phyloP scores from a whole-genome alignment of 345 rosid species.

The Aquilaria yunnanensis region DNA sequence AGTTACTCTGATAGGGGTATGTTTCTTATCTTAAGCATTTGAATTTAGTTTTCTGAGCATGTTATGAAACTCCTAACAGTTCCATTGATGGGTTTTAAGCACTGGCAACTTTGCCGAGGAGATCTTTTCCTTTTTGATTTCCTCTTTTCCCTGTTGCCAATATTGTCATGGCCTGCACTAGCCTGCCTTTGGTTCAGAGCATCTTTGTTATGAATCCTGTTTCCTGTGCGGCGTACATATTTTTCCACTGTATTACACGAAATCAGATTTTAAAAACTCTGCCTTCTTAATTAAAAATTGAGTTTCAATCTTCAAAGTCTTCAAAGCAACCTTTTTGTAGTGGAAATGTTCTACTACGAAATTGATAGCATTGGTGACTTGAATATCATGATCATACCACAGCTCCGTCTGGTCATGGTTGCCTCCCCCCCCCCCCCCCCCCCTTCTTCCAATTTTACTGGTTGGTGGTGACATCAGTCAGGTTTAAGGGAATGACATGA shows the following conservation, averaged over 20 bases:
- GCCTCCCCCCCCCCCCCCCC: too few species aligned
- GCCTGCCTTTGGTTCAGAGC: constrained; percentile 11
- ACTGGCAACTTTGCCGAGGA: constrained; percentile 45
- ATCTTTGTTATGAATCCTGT: constrained; percentile 1
- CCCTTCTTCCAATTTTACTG: too few species aligned
- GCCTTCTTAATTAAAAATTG: too few species aligned
- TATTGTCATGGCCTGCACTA: constrained; percentile 13
- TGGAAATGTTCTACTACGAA: too few species aligned
- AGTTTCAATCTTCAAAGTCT: too few species aligned
- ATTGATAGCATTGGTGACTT: too few species aligned
- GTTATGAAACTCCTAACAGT: too few species aligned
- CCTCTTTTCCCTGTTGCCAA: constrained; percentile 61
- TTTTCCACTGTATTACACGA: background rate
- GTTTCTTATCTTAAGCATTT: background rate
- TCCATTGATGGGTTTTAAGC: background rate
- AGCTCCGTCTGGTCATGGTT: background rate
- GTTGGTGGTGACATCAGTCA: too few species aligned
- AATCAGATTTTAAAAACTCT: too few species aligned
- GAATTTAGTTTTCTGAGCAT: too few species aligned
- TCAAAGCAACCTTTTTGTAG: too few species aligned
- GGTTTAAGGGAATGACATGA: background rate
- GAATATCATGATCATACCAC: too few species aligned
- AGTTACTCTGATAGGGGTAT: constrained; percentile 65
- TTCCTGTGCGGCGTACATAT: constrained; percentile 9
- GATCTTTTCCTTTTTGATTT: constrained; percentile 24